Conservation (phyloP, 2,329 filamentous ascomycete species). For the Fusarium sp. region DNA sequence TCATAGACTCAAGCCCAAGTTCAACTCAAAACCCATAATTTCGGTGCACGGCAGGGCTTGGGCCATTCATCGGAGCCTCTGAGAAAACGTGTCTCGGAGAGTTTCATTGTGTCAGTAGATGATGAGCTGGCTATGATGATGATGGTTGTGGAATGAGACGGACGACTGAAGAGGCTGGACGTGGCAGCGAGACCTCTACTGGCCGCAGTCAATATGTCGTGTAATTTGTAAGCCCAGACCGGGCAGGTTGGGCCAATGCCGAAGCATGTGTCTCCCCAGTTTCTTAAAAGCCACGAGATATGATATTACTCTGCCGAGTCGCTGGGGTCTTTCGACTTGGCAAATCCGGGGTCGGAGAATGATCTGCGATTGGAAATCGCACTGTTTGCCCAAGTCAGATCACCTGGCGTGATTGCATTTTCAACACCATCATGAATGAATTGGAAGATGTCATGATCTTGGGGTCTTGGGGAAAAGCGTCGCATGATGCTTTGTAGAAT, state of each 20-base stretch:
- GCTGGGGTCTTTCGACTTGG: neutral
- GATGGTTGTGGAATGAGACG: constrained; percentile 33
- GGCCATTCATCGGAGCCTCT: constrained; percentile 36
- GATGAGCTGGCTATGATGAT: constrained; percentile 45
- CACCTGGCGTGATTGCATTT: constrained; percentile 6
- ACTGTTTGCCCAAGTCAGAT: constrained; percentile 31
- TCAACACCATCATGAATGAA: constrained; percentile 26
- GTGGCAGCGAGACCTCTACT: constrained; percentile 36
- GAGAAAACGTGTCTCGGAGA: constrained; percentile 36
- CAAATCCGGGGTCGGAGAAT: neutral
- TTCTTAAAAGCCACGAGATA: constrained; percentile 13
- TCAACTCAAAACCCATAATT: constrained; percentile 8
- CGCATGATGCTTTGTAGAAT: constrained; percentile 31
- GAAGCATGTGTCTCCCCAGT: constrained; percentile 25
- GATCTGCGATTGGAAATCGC: constrained; percentile 17
- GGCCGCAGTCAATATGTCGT: constrained; percentile 27
- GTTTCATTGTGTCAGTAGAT: constrained; percentile 29
- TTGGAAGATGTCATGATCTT: constrained; percentile 42
- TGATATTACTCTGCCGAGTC: neutral
- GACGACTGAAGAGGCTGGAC: constrained; percentile 32
- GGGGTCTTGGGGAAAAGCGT: constrained; percentile 31
- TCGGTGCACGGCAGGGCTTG: neutral
- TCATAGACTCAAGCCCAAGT: neutral
- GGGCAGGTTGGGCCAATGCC: constrained; percentile 30
- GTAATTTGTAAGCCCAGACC: constrained; percentile 29